These are phyloP conservation scores for Glycine soja DNA, from an alignment of 306 rosid genomes.

Conservation along the genomic window DNA sequence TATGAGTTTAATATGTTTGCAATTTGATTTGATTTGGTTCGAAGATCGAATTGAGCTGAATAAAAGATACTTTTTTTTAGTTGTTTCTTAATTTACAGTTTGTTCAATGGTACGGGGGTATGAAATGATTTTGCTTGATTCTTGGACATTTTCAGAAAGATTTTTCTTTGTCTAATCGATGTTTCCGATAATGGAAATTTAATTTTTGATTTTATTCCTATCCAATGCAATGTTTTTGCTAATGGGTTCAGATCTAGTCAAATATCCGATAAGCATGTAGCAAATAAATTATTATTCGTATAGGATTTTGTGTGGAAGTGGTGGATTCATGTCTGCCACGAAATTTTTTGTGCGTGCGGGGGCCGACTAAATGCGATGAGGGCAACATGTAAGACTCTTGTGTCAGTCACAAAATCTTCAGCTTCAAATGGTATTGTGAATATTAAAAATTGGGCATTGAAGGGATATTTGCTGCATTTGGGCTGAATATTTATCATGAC, in stretches of 20 bases:
- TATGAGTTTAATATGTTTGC: not conserved
- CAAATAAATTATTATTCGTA: not conserved
- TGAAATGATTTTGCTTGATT: not conserved
- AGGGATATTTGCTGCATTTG: too few species aligned
- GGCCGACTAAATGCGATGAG: too few species aligned
- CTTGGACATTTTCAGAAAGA: not conserved
- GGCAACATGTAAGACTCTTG: too few species aligned
- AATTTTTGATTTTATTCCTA: not conserved
- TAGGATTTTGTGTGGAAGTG: slow-evolving; percentile 21
- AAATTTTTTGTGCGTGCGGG: not conserved
- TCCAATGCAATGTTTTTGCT: not conserved
- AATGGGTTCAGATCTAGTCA: slow-evolving; percentile 13
- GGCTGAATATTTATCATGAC: too few species aligned
- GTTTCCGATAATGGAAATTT: not conserved
- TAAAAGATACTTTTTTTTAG: not conserved
- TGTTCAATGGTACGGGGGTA: not conserved
- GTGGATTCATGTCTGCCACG: slow-evolving; percentile 29
- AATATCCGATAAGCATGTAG: slow-evolving; percentile 26
- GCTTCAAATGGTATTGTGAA: too few species aligned
- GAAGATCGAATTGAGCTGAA: not conserved
- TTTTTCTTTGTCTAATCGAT: not conserved
- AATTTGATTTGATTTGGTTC: not conserved
- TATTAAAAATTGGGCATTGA: too few species aligned
- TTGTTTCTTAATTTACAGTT: not conserved
- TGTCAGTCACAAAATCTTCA: too few species aligned